Conservation (phyloP, 2,329 filamentous ascomycete genomes). For the Talaromyces verruculosus region DNA sequence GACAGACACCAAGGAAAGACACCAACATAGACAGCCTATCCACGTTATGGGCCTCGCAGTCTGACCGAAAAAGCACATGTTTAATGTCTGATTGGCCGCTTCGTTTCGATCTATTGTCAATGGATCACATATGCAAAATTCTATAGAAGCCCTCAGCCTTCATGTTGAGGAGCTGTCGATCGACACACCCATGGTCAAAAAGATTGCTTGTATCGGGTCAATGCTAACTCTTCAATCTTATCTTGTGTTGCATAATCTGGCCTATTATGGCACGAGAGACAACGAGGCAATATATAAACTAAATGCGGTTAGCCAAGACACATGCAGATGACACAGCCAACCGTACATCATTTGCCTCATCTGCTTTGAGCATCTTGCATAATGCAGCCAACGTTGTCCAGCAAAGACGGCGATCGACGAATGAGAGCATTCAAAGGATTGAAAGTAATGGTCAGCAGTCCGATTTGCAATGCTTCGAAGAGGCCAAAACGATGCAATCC, state of each 20-base stretch:
- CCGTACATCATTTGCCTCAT: background rate
- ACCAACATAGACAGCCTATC: background rate
- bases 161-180: background rate
- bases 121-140: background rate
- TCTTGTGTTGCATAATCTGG: background rate
- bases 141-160: background rate
- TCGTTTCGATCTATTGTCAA: background rate
- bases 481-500: slow-evolving; percentile 7
- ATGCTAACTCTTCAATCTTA: background rate
- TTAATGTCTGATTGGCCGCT: background rate
- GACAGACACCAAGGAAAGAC: background rate
- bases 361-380: background rate
- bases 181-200: background rate
- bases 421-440: background rate
- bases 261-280: background rate
- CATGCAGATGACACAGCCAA: background rate
- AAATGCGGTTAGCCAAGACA: background rate
- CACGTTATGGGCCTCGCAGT: too few species aligned
- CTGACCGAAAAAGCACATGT: too few species aligned
- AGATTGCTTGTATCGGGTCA: background rate
- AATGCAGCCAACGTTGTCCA: background rate
- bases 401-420: background rate
- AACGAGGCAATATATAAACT: slow-evolving; percentile 1
- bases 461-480: background rate
- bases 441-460: background rate